These are phyloP conservation scores for Starmerella apicola DNA, from an alignment of 805 yeast genomes.

Conservation along the genomic window DNA sequence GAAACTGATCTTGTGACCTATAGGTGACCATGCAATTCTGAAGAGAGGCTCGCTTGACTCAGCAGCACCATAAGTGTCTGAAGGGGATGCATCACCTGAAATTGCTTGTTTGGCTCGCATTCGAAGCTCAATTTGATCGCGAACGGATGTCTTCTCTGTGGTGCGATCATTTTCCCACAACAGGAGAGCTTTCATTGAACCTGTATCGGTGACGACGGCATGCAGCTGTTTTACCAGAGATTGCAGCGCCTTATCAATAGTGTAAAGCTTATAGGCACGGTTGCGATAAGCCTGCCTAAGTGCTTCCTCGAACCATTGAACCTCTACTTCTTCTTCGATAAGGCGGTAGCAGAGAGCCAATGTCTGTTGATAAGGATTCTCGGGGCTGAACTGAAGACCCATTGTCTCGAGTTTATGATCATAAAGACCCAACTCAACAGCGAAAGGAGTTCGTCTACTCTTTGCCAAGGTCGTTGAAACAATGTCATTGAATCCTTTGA, in stretches of 20 bases:
- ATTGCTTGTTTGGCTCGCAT: constrained; percentile 73
- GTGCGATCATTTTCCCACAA: constrained; percentile 74
- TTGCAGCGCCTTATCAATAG: constrained; percentile 85
- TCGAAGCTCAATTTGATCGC: constrained; percentile 80
- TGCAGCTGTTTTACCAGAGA: constrained; percentile 78
- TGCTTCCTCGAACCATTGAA: constrained; percentile 89
- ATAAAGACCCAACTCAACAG: constrained; percentile 70
- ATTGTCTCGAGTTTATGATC: constrained; percentile 70
- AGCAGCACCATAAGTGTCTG: constrained; percentile 21
- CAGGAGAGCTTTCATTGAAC: constrained; percentile 66
- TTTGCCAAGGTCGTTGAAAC: constrained; percentile 61
- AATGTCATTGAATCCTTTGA: constrained; percentile 56
- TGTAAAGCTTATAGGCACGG: constrained; percentile 82
- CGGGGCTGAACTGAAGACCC: constrained; percentile 50
- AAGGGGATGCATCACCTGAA: constrained; percentile 26
- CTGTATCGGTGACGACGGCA: constrained; percentile 62
- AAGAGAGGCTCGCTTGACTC: constrained; percentile 74
- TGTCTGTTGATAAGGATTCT: constrained; percentile 53
- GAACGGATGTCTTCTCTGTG: constrained; percentile 53
- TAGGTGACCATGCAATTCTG: constrained; percentile 60
- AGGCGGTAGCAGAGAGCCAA: constrained; percentile 58
- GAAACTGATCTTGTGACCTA: constrained; percentile 43
- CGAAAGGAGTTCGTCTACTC: constrained; percentile 42
- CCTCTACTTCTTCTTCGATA: constrained; percentile 84
- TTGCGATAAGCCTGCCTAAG: constrained; percentile 90